Evolutionary conservation across 2,329 filamentous ascomycete genomes (phyloP).

Genomic region (Kalmusia sp.): DNA sequence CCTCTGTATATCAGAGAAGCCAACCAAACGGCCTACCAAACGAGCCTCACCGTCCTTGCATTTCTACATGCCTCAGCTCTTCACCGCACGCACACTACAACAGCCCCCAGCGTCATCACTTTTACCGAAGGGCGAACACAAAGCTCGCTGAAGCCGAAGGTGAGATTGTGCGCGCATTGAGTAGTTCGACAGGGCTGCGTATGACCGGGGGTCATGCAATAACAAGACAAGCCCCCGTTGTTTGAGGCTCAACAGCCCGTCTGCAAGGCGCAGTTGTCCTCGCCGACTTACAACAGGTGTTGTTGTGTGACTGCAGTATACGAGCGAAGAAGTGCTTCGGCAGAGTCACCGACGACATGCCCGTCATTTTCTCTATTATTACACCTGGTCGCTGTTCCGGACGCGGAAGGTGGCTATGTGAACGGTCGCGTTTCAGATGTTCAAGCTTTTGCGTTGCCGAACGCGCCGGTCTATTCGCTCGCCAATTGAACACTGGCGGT

Average conservation of each 20-base stretch:
- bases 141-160: not conserved
- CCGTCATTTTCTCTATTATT: constrained; percentile 11
- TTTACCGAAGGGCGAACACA: not conserved
- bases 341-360: not conserved
- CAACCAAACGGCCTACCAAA: not conserved
- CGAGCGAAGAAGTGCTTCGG: not conserved
- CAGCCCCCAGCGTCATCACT: not conserved
- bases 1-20: not conserved
- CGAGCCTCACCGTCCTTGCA: not conserved
- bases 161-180: not conserved
- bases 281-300: not conserved
- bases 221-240: constrained; percentile 2
- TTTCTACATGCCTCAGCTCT: not conserved
- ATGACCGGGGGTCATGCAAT: not conserved
- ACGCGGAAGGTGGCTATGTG: constrained; percentile 14
- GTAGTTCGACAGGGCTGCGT: not conserved
- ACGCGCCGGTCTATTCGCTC: not conserved
- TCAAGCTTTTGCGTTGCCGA: constrained; percentile 7
- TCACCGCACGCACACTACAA: not conserved
- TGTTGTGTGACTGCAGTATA: not conserved
- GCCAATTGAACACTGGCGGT: not conserved
- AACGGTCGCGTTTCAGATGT: constrained; percentile 16
- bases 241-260: constrained; percentile 7
- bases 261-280: constrained; percentile 1
- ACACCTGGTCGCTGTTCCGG: constrained; percentile 1